Evolutionary conservation across 23 red algal genomes (phyloP).

Genomic region (Gracilaria vermiculophylla): DNA sequence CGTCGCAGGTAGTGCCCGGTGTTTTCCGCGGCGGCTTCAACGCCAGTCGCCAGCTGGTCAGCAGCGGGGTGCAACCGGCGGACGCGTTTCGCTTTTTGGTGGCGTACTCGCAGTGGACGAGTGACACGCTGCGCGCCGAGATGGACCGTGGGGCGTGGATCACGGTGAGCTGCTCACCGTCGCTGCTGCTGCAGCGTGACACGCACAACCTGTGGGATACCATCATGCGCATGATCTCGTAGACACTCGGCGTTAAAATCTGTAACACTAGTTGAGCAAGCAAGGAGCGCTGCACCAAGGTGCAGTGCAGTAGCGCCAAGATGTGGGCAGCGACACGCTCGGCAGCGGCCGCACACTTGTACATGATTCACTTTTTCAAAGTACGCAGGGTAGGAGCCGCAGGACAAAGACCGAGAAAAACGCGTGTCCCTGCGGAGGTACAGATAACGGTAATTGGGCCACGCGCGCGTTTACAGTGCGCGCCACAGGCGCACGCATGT

Average conservation of each 20-base stretch:
- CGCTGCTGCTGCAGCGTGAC: not conserved
- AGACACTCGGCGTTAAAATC: not conserved
- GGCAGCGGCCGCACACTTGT: too few species aligned
- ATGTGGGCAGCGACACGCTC: too few species aligned
- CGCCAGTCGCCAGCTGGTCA: constrained; percentile 20
- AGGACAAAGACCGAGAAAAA: too few species aligned
- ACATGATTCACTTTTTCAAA: too few species aligned
- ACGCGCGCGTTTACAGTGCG: too few species aligned
- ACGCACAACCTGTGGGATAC: not conserved
- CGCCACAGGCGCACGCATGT: too few species aligned
- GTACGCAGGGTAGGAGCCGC: too few species aligned
- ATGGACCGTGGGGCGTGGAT: constrained; percentile 42
- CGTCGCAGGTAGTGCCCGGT: constrained; percentile 20
- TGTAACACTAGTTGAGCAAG: too few species aligned
- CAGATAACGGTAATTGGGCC: too few species aligned
- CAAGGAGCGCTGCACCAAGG: too few species aligned
- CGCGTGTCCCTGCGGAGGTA: too few species aligned
- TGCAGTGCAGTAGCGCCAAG: too few species aligned
- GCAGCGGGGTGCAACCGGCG: not conserved
- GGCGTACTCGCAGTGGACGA: constrained; percentile 50
- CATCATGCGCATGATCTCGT: constrained; percentile 14
- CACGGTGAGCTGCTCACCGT: constrained; percentile 4
- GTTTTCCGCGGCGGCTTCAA: constrained; percentile 45
- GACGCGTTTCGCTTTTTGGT: constrained; percentile 42
- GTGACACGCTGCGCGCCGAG: not conserved